phyloP scores from a whole-genome alignment of 2,329 filamentous ascomycete species.

The Colletotrichum brevisporum region DNA sequence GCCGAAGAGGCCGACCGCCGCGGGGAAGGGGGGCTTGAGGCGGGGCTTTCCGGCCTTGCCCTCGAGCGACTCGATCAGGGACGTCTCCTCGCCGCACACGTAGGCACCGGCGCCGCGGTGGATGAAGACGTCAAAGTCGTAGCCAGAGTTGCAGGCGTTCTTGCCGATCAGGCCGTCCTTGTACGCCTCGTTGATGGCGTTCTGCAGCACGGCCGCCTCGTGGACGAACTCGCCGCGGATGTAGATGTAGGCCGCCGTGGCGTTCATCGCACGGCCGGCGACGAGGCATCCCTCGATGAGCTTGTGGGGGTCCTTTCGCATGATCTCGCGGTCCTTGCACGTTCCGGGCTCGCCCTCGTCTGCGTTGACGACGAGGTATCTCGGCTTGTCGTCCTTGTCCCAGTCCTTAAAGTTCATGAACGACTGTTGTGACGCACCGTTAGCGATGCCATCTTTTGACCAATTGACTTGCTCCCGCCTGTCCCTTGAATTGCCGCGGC shows the following conservation, averaged over 20 bases:
- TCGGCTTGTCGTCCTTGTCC: conserved; percentile 97
- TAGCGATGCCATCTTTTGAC: conserved; percentile 4
- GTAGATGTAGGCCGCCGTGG: conserved; percentile 98
- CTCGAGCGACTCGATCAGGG: conserved; percentile 96
- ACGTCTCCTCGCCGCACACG: conserved; percentile 98
- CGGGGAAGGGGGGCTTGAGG: conserved; percentile 98
- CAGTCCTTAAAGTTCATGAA: conserved; percentile 99
- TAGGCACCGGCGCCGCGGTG: conserved; percentile 98
- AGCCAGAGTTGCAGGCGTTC: conserved; percentile 96
- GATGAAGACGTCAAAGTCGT: conserved; percentile 97
- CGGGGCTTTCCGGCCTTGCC: conserved; percentile 99
- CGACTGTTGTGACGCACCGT: conserved; percentile 68
- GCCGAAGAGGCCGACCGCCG: conserved; percentile 96
- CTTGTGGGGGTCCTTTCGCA: conserved; percentile 99
- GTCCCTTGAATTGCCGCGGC: conserved; percentile 30
- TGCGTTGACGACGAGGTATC: conserved; percentile 97
- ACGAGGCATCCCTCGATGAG: conserved; percentile 97
- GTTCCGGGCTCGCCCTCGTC: conserved; percentile 99
- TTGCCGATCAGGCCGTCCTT: conserved; percentile 95
- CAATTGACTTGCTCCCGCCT: not conserved
- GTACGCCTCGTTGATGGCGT: conserved; percentile 98
- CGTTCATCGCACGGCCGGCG: conserved; percentile 98
- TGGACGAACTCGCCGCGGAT: conserved; percentile 99
- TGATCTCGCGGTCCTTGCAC: conserved; percentile 99
- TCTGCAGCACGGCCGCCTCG: conserved; percentile 93